Base-by-base conservation (phyloP, 441 rosid species). In the California macrophylla region DNA sequence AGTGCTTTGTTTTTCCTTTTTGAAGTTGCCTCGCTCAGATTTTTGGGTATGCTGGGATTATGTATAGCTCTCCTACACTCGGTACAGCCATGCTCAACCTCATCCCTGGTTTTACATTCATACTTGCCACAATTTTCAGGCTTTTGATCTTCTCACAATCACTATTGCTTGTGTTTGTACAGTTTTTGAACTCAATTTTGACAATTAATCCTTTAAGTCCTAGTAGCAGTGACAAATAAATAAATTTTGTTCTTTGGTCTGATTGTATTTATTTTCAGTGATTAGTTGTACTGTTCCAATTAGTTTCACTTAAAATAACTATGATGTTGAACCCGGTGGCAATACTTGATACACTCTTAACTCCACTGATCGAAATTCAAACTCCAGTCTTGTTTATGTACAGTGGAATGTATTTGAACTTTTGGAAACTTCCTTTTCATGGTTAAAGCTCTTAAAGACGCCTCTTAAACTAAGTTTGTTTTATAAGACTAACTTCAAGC, bases 51-150 rank as follows among this genome's bases (percentile, higher is more conserved):
- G 83, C 84, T 23, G 93, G 90, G 71, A 82, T 88, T 68, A 71
- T 81, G 74, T 80, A 79, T 60, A 84, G 90, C 75, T 86, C 89
- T 38, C 85, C 93, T 50, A 80, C 93, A 20, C 89, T 88, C 61
- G 86, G 70, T 23, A 74, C 90, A 20, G 86, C 93, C 63, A 76
- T 88, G 84, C 90, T 88, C 47, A 88, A 86, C 71, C 90, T 88
- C 66, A 58, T 82, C 64, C 90, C 86, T 6, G 90, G 83, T 64
- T 71, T 85, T 54, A 82, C 86, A 68, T 88, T 86, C 74, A 52
- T 88, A 20, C 79, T 86, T 62, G 93, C 93, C 30, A 32, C 82
- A 76, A 65, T 73, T 47, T 83, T 85, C 85, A 85, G 93, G 93
- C 84, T 47, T 54, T 66, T 16, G 29, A 69, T 42, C 24, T 60